Base-by-base conservation (phyloP, 495 filamentous ascomycete genomes). In the Lepraria neglecta region DNA sequence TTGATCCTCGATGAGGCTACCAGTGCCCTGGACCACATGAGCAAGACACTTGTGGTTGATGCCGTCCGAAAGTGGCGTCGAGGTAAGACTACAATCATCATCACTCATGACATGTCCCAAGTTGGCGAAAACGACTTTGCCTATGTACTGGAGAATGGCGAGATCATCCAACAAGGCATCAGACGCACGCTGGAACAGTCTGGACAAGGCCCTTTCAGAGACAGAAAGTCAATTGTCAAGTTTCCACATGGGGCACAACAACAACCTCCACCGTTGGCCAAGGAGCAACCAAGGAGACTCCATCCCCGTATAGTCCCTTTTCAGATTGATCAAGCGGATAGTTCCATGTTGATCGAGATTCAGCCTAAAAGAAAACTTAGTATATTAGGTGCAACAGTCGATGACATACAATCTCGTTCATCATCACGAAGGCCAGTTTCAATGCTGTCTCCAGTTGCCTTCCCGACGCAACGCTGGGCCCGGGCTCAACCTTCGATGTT, bases 41-140 rank as follows among this genome's bases (percentile, higher is more conserved):
- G 84, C 60, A 88, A 92, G 68, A 75, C 76, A 30, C 75, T 85
- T 15, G 73, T 95, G 48, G 87, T 94, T 71, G 82, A 85, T 4
- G 84, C 84, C 1, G 75, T 95, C 57, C 84, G 91, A 44, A 78
- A 80, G 59, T 88, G 84, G 65, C 78, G 88, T 1, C 76, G 78
- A 56, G 86, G 85, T 11, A 84, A 87, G 52, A 96, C 90, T 0
- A 90, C 89, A 1, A 84, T 96, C 56, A 86, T 90, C 24, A 88
- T 96, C 67, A 97, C 94, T 0, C 94, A 97, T 66, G 91, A 97
- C 63, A 85, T 91, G 52, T 81, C 85, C 0, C 88, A 95, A 55
- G 95, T 98, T 42, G 73, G 73, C 28, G 78, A 83, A 0, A 65
- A 83, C 19, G 91, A 97, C 58, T 92, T 84, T 67, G 80, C 92